phyloP scores from a whole-genome alignment of 208 protist genomes.

The Leptomonas seymouri region DNA sequence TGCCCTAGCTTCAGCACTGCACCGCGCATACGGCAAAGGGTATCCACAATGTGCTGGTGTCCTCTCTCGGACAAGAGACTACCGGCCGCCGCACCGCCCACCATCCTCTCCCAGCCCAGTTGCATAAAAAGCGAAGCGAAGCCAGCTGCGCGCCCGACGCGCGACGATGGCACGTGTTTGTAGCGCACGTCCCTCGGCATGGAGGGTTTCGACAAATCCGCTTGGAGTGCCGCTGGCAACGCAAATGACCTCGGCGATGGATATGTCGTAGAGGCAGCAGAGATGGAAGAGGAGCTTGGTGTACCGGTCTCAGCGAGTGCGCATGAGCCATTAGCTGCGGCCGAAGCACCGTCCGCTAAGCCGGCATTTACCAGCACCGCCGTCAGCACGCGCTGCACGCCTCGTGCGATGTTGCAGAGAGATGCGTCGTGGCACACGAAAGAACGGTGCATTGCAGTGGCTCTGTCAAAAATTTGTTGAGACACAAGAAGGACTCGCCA shows the following conservation, averaged over 20 bases:
- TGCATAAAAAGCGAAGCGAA: conserved; percentile 75
- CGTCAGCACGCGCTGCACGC: conserved; percentile 38
- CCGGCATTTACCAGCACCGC: conserved; percentile 32
- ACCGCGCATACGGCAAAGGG: conserved; percentile 95
- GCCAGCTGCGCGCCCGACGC: conserved; percentile 52
- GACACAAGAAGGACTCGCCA: neutral
- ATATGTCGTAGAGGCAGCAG: neutral
- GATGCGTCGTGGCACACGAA: conserved; percentile 15
- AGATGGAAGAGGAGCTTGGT: neutral
- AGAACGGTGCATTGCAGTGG: conserved; percentile 22
- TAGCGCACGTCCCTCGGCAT: conserved; percentile 32
- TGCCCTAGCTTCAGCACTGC: conserved; percentile 96
- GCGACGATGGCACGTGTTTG: conserved; percentile 65
- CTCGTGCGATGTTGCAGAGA: conserved; percentile 58
- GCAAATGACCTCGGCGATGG: neutral
- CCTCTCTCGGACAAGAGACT: conserved; percentile 47
- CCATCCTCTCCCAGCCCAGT: conserved; percentile 70
- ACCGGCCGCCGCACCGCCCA: conserved; percentile 30
- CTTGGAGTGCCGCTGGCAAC: conserved; percentile 13
- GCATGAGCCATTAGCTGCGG: neutral
- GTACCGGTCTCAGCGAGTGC: neutral
- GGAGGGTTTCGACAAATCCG: conserved; percentile 17
- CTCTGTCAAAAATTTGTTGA: neutral
- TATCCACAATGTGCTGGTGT: conserved; percentile 90
- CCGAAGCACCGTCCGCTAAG: neutral